Percentiles rank a stretch among this genome's conserved stretches.
Evolutionary conservation across 1,284 basidiomycete species (phyloP).

Genomic region (Earliella scabrosa): DNA sequence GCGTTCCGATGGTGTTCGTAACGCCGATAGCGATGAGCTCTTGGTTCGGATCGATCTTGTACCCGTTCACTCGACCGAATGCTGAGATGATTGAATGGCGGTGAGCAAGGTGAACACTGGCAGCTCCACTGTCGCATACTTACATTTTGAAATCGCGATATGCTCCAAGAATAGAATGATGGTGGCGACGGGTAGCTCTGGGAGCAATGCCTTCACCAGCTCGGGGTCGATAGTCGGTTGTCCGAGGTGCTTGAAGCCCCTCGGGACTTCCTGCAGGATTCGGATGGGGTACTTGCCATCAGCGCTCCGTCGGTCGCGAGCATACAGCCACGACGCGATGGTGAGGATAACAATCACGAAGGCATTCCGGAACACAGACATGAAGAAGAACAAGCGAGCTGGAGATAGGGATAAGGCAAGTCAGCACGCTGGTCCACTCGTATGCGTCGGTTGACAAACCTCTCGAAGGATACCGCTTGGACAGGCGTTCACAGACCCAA

Average conservation of each 20-base stretch:
- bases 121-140: no score
- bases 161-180: constrained; percentile 96
- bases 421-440: constrained; percentile 8
- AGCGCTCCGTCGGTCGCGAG: constrained; percentile 58
- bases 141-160: constrained; percentile 92
- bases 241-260: constrained; percentile 80
- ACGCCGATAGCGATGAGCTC: constrained; percentile 97
- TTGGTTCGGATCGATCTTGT: constrained; percentile 97
- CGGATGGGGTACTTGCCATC: constrained; percentile 81
- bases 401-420: neutral
- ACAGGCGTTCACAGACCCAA: constrained; percentile 59
- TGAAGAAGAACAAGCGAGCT: constrained; percentile 83
- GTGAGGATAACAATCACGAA: constrained; percentile 86
- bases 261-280: constrained; percentile 82
- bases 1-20: constrained; percentile 84
- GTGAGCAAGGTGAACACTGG: no score
- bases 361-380: constrained; percentile 82
- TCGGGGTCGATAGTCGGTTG: constrained; percentile 64
- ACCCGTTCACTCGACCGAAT: constrained; percentile 93
- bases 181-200: constrained; percentile 87
- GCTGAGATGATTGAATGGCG: no score
- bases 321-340: constrained; percentile 83
- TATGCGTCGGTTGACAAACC: constrained; percentile 43
- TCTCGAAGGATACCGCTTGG: constrained; percentile 69
- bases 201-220: constrained; percentile 72